phyloP scores from a whole-genome alignment of 1,284 basidiomycete genomes.

The Jaminaea rosea region DNA sequence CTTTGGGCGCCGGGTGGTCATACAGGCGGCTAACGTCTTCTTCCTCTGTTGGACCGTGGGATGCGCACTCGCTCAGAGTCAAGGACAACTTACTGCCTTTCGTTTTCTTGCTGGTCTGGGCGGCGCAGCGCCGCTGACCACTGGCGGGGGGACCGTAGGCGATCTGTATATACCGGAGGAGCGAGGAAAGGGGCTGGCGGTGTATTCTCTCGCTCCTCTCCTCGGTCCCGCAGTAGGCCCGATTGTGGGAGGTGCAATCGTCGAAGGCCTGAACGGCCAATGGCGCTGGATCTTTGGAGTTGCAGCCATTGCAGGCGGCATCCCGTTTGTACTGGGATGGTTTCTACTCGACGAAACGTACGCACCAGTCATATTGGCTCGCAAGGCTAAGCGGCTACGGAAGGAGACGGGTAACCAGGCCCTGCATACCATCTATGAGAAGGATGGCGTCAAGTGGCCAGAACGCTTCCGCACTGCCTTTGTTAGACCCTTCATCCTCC shows the following conservation, averaged over 20 bases:
- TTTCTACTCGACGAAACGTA: constrained; percentile 45
- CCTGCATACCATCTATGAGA: constrained; percentile 29
- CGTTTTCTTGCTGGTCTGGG: constrained; percentile 40
- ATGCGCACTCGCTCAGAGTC: constrained; percentile 22
- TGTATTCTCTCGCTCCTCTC: constrained; percentile 55
- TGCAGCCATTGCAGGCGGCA: constrained; percentile 13
- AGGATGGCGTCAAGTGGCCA: constrained; percentile 33
- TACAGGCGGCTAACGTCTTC: constrained; percentile 30
- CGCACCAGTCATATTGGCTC: constrained; percentile 37
- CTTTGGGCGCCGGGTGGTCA: constrained; percentile 42
- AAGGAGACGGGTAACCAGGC: constrained; percentile 47
- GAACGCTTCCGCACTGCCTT: constrained; percentile 47
- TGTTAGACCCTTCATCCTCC: constrained; percentile 52
- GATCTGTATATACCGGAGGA: constrained; percentile 63
- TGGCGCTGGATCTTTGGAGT: constrained; percentile 54
- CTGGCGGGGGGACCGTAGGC: constrained; percentile 58
- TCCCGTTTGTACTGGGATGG: constrained; percentile 22
- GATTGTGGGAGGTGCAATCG: no score
- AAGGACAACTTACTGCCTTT: constrained; percentile 24
- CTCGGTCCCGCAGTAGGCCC: constrained; percentile 24
- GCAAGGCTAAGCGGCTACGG: constrained; percentile 49
- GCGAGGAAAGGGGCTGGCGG: constrained; percentile 21
- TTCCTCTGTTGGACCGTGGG: constrained; percentile 39
- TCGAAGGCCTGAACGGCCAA: no score
- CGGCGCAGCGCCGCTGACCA: constrained; percentile 37